Percentiles rank a stretch among this genome's conserved stretches.
phyloP scores from a whole-genome alignment of 2,329 filamentous ascomycete genomes.

The Plenodomus tracheiphilus region DNA sequence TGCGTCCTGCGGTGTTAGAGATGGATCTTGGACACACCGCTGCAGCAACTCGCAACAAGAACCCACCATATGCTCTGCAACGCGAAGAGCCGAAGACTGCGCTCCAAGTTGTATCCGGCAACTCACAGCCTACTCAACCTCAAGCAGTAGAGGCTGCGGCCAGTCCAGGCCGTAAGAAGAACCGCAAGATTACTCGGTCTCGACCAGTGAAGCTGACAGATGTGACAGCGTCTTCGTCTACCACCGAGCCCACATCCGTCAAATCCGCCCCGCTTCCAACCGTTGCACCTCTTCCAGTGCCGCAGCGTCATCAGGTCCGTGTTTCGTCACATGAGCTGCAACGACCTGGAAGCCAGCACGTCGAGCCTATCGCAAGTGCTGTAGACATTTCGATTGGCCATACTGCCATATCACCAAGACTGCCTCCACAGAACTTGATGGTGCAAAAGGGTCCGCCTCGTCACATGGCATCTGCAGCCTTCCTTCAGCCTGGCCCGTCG shows the following conservation, averaged over 20 bases:
- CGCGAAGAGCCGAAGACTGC: neutral
- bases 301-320: neutral
- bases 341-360: neutral
- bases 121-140: no score
- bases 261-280: neutral
- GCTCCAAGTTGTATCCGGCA: neutral
- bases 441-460: constrained; percentile 14
- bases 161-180: constrained; percentile 11
- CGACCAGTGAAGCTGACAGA: constrained; percentile 10
- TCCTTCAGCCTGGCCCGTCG: constrained; percentile 5
- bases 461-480: constrained; percentile 11
- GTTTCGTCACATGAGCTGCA: constrained; percentile 1
- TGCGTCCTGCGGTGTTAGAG: constrained; percentile 24
- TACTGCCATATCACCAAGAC: constrained; percentile 8
- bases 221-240: constrained; percentile 8
- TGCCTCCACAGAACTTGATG: constrained; percentile 9
- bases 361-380: constrained; percentile 4
- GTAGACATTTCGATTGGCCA: constrained; percentile 1
- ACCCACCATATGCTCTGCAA: neutral
- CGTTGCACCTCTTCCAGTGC: neutral
- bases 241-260: neutral
- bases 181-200: constrained; percentile 1
- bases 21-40: constrained; percentile 2
- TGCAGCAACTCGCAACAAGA: neutral
- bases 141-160: neutral